Base-by-base conservation (phyloP, 2,329 filamentous ascomycete genomes). In the Ceratocystis diversiconidia region DNA sequence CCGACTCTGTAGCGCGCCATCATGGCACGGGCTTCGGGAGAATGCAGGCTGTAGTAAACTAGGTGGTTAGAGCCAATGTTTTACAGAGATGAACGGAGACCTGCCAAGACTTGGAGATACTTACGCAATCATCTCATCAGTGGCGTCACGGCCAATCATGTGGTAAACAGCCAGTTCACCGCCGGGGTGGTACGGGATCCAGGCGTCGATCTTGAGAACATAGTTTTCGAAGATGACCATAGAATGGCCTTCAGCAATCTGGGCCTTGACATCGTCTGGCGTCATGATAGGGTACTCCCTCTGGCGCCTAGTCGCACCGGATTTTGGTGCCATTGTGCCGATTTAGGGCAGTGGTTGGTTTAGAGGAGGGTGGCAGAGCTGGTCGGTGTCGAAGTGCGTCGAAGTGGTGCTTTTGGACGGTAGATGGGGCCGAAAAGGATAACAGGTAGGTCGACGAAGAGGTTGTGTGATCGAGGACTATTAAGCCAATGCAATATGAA, bases 131-230 rank as follows among this genome's bases (percentile, higher is more conserved):
- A 97, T 86, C 76, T 97, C 94, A 74, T 96, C 92, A 10, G 92
- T 96, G 62, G 90, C 92, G 83, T 96, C 91, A 76, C 88, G 85
- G 68, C 91, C 91, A 68, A 97, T 84, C 90, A 96, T 94, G 73
- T 99, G 94, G 73, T 85, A 79, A 69, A 99, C 95, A 65, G 92
- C 84, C 76, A 91, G 94, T 71, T 92, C 86, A 70, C 94, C 94
- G 66, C 94, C 94, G 12, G 94, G 94, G 72, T 97, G 94, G 72
- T 89, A 96, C 64, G 84, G 84, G 63, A 95, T 78, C 90, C 91
- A 99, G 48, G 87, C 81, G 74, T 97, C 92, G 41, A 90, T 85
- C 76, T 91, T 96, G 70, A 97, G 76, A 8, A 96, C 91, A 71
- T 85, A 84, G 67, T 85, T 81, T 70, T 96, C 85, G 67, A 94